Percentiles rank a stretch among this genome's conserved stretches.
Evolutionary conservation across 495 filamentous ascomycete genomes (phyloP).

Genomic region (Aspergillus indologenus): DNA sequence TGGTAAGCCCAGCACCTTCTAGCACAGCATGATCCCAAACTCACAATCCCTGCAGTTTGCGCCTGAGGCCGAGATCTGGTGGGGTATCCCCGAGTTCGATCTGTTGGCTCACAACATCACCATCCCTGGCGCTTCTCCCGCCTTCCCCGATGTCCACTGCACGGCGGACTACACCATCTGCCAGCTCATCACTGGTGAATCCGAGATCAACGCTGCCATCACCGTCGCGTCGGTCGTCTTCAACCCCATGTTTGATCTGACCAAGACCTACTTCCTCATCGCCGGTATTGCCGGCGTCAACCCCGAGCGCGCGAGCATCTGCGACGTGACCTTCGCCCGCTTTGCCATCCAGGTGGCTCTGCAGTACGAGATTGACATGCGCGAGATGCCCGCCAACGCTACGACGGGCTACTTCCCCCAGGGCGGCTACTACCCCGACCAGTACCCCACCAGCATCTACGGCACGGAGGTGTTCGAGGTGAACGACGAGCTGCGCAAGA

Average conservation of each 20-base stretch:
- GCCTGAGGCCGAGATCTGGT: conserved; percentile 68
- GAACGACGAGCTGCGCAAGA: conserved; percentile 56
- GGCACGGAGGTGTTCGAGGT: conserved; percentile 78
- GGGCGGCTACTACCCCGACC: conserved; percentile 48
- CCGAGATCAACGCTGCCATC: conserved; percentile 72
- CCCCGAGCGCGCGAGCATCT: conserved; percentile 61
- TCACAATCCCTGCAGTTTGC: conserved; percentile 48
- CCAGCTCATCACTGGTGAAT: conserved; percentile 56
- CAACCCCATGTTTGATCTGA: conserved; percentile 62
- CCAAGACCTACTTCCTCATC: conserved; percentile 65
- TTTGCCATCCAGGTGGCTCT: conserved; percentile 70
- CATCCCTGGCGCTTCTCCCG: conserved; percentile 61
- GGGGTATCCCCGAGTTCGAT: conserved; percentile 57
- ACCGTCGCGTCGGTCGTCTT: conserved; percentile 58
- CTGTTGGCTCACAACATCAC: conserved; percentile 63
- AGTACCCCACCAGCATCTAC: conserved; percentile 64
- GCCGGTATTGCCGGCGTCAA: conserved; percentile 72
- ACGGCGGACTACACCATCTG: conserved; percentile 55
- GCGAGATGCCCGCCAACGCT: conserved; percentile 64
- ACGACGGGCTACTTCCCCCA: conserved; percentile 65
- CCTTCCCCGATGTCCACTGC: conserved; percentile 65
- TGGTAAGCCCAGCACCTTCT: conserved; percentile 45
- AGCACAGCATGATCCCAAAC: conserved; percentile 2
- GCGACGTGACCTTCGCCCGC: conserved; percentile 61
- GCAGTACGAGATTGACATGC: conserved; percentile 71